phyloP scores from a whole-genome alignment of 148 eudicot species.

The Fallopia convolvulus region DNA sequence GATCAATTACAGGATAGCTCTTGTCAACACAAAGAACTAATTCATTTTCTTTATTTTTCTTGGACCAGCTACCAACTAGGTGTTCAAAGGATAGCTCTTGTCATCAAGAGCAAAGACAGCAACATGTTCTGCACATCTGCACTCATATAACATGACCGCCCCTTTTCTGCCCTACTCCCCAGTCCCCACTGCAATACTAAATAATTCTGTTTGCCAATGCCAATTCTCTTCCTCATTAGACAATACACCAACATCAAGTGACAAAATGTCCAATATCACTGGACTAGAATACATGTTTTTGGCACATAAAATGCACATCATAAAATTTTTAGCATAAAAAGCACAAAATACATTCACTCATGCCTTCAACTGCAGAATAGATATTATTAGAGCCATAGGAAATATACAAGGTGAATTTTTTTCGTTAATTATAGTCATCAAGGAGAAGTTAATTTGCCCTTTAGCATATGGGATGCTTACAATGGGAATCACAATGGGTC shows the following conservation, averaged over 20 bases:
- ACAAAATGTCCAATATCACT: not conserved
- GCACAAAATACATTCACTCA: not conserved
- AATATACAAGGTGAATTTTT: conserved; percentile 15
- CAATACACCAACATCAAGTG: not conserved
- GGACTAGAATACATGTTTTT: not conserved
- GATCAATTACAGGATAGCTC: too few relatives aligned
- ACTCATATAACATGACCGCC: too few relatives aligned
- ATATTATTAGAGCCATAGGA: not conserved
- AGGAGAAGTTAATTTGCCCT: too few relatives aligned
- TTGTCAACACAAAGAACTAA: too few relatives aligned
- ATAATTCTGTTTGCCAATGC: too few relatives aligned
- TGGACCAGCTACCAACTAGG: too few relatives aligned
- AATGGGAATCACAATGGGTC: conserved; percentile 10
- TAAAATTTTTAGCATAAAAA: not conserved
- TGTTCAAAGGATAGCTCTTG: too few relatives aligned
- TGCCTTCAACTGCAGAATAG: not conserved
- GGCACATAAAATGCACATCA: not conserved
- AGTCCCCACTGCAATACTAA: too few relatives aligned
- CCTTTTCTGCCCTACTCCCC: too few relatives aligned
- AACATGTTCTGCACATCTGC: too few relatives aligned
- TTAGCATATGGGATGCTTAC: conserved; percentile 27
- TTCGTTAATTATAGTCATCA: not conserved
- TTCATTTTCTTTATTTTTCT: too few relatives aligned
- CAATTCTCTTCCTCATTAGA: not conserved
- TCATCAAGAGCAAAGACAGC: too few relatives aligned